Conservation (phyloP, 352 stramenopile species). For the Plasmopara muralis region DNA sequence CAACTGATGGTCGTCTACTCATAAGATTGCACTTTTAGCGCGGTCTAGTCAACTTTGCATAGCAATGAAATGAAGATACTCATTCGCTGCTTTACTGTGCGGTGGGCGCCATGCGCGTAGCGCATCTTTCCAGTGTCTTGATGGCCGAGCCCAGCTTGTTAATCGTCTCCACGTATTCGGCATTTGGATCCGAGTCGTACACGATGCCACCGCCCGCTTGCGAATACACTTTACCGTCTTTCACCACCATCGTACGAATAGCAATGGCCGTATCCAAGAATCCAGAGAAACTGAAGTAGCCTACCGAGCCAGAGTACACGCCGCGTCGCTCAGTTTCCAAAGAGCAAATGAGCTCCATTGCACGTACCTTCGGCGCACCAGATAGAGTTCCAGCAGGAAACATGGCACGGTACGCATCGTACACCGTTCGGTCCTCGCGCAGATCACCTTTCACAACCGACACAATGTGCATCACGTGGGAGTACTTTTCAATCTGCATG, state of each 20-base stretch:
- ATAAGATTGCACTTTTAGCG: not conserved
- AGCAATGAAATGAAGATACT: not conserved
- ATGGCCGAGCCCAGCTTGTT: slow-evolving; percentile 84
- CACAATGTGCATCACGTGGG: slow-evolving; percentile 90
- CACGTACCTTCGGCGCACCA: slow-evolving; percentile 84
- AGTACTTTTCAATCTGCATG: slow-evolving; percentile 91
- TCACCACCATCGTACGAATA: slow-evolving; percentile 84
- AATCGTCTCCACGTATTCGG: slow-evolving; percentile 86
- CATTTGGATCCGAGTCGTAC: slow-evolving; percentile 81
- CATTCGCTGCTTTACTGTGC: not conserved
- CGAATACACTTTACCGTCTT: slow-evolving; percentile 70
- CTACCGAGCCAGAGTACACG: slow-evolving; percentile 82
- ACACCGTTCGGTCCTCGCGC: slow-evolving; percentile 73
- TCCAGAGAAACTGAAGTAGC: slow-evolving; percentile 84
- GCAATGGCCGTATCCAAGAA: slow-evolving; percentile 86
- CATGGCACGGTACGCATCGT: slow-evolving; percentile 85
- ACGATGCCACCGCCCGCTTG: slow-evolving; percentile 86
- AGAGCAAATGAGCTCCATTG: slow-evolving; percentile 85
- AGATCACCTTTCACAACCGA: slow-evolving; percentile 83
- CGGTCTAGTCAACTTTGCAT: too few relatives aligned
- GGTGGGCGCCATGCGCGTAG: slow-evolving; percentile 32
- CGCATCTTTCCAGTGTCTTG: slow-evolving; percentile 81
- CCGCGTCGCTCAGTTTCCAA: slow-evolving; percentile 76
- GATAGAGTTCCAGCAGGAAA: slow-evolving; percentile 85
- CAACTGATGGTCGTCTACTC: too few relatives aligned